phyloP scores from a whole-genome alignment of 2,329 filamentous ascomycete species.

The Stagonosporopsis cucurbitacearum region DNA sequence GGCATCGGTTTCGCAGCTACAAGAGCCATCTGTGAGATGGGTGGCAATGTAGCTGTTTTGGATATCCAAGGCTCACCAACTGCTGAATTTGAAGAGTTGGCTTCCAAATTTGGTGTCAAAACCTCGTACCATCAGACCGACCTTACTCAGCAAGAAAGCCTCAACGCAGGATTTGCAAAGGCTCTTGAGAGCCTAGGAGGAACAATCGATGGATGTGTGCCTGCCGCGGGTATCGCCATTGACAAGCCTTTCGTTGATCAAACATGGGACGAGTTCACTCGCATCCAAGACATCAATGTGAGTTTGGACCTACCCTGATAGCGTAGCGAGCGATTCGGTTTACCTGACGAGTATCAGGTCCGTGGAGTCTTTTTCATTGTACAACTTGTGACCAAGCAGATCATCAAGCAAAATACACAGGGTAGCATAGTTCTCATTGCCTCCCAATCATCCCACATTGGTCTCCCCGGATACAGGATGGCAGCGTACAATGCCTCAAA shows the following conservation, averaged over 20 bases:
- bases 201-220: conserved; percentile 26
- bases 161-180: conserved; percentile 21
- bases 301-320: conserved; percentile 13
- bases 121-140: conserved; percentile 25
- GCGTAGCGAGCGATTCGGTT: background rate
- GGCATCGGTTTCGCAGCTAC: conserved; percentile 27
- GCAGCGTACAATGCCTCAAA: conserved; percentile 56
- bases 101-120: conserved; percentile 20
- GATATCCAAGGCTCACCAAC: conserved; percentile 22
- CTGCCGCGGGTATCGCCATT: conserved; percentile 50
- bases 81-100: conserved; percentile 16
- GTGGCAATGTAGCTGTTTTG: conserved; percentile 27
- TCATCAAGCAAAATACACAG: conserved; percentile 49
- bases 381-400: conserved; percentile 51
- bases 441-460: conserved; percentile 49
- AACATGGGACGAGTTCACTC: conserved; percentile 52
- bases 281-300: conserved; percentile 54
- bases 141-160: conserved; percentile 23
- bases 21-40: conserved; percentile 28
- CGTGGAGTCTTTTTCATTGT: conserved; percentile 53
- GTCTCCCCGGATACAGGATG: conserved; percentile 48
- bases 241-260: conserved; percentile 56
- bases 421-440: conserved; percentile 53
- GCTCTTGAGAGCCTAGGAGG: conserved; percentile 20
- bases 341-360: conserved; percentile 35